These are phyloP conservation scores for Kwoniella dendrophila DNA, from an alignment of 768 basidiomycete species.

Conservation along the genomic window DNA sequence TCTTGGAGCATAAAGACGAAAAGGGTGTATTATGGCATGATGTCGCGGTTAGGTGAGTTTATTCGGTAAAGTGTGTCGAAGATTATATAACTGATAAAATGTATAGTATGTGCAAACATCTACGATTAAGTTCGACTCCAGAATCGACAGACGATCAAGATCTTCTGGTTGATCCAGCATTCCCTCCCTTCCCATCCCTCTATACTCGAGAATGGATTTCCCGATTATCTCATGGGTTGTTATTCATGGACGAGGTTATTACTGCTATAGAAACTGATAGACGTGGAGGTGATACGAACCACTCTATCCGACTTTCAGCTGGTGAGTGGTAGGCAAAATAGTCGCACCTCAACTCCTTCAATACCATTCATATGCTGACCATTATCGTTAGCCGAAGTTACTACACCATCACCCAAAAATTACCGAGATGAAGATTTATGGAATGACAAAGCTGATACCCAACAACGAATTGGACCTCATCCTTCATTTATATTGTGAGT, in stretches of 20 bases:
- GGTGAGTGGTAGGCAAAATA: too few relatives aligned
- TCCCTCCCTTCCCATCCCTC: background rate
- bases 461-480: background rate
- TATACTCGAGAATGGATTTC: slow-evolving; percentile 9
- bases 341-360: background rate
- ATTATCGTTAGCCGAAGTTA: background rate
- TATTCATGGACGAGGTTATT: slow-evolving; percentile 9
- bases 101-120: slow-evolving; percentile 1
- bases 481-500: slow-evolving; percentile 13
- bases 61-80: background rate
- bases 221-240: background rate
- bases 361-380: background rate
- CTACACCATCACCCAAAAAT: slow-evolving; percentile 1
- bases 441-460: background rate
- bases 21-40: slow-evolving; percentile 11
- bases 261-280: slow-evolving; percentile 13
- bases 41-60: slow-evolving; percentile 16
- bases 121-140: background rate
- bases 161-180: slow-evolving; percentile 7
- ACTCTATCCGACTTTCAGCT: background rate
- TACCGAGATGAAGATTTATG: slow-evolving; percentile 16
- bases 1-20: background rate
- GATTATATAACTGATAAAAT: background rate
- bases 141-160: background rate
- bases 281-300: background rate